phyloP scores from a whole-genome alignment of 2,329 filamentous ascomycete genomes.

The Trichoderma sp. region DNA sequence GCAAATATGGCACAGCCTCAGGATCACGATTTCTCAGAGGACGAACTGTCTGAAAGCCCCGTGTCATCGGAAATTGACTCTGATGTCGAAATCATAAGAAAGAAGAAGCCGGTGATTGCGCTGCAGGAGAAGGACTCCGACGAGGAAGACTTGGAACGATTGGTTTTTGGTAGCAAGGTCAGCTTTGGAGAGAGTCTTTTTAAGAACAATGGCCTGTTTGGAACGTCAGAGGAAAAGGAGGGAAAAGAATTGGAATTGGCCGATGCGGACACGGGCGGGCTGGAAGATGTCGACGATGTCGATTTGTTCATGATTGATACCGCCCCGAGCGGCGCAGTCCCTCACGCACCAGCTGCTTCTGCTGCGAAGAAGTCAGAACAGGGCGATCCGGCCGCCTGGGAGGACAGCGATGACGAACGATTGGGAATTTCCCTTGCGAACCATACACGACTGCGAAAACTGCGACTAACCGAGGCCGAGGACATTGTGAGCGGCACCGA shows the following conservation, averaged over 20 bases:
- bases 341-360: conserved; percentile 33
- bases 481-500: conserved; percentile 85
- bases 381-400: conserved; percentile 68
- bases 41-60: conserved; percentile 35
- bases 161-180: conserved; percentile 86
- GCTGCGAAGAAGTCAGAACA: conserved; percentile 28
- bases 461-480: conserved; percentile 77
- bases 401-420: conserved; percentile 94
- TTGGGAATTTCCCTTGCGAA: conserved; percentile 79
- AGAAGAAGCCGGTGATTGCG: conserved; percentile 25
- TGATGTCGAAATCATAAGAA: conserved; percentile 27
- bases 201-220: conserved; percentile 46
- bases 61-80: conserved; percentile 33
- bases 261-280: conserved; percentile 49
- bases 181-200: conserved; percentile 78
- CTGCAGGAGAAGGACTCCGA: conserved; percentile 71
- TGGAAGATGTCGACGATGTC: conserved; percentile 70
- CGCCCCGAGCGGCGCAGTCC: conserved; percentile 48
- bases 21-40: conserved; percentile 32
- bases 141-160: conserved; percentile 81
- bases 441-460: conserved; percentile 75
- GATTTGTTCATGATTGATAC: conserved; percentile 86
- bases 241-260: conserved; percentile 36
- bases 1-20: conserved; percentile 37
- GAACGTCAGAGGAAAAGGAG: conserved; percentile 38